These are phyloP conservation scores for Aureobasidium uvarum DNA, from an alignment of 2,329 filamentous ascomycete species.

Conservation along the genomic window DNA sequence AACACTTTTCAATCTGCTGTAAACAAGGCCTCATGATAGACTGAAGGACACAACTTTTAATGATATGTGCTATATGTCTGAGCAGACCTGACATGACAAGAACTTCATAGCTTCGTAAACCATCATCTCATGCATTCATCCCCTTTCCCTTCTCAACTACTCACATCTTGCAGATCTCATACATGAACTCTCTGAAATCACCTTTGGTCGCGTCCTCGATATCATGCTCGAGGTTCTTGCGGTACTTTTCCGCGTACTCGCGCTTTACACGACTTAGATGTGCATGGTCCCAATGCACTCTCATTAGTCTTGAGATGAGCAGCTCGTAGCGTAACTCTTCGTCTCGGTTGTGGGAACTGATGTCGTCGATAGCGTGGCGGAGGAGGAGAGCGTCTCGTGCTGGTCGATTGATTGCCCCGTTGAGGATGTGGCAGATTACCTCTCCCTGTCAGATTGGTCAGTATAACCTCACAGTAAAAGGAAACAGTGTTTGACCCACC, in stretches of 20 bases:
- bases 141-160: background rate
- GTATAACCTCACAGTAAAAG: background rate
- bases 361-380: conserved; percentile 75
- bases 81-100: background rate
- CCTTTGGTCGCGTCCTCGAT: conserved; percentile 73
- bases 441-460: conserved; percentile 64
- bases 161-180: conserved; percentile 32
- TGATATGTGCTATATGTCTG: background rate
- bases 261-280: conserved; percentile 78
- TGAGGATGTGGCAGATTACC: conserved; percentile 89
- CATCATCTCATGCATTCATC: conserved; percentile 4
- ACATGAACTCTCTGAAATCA: conserved; percentile 53
- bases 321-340: conserved; percentile 71
- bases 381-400: conserved; percentile 89
- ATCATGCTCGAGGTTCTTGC: conserved; percentile 69
- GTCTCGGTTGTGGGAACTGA: conserved; percentile 40
- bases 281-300: conserved; percentile 86
- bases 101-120: background rate
- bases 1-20: background rate
- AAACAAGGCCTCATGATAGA: background rate
- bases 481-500: conserved; percentile 57
- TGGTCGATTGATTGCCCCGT: conserved; percentile 93
- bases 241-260: conserved; percentile 77
- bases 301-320: conserved; percentile 80
- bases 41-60: background rate